Evolutionary conservation across 73 alveolate genomes (phyloP).

Genomic region (Breviolum minutum): DNA sequence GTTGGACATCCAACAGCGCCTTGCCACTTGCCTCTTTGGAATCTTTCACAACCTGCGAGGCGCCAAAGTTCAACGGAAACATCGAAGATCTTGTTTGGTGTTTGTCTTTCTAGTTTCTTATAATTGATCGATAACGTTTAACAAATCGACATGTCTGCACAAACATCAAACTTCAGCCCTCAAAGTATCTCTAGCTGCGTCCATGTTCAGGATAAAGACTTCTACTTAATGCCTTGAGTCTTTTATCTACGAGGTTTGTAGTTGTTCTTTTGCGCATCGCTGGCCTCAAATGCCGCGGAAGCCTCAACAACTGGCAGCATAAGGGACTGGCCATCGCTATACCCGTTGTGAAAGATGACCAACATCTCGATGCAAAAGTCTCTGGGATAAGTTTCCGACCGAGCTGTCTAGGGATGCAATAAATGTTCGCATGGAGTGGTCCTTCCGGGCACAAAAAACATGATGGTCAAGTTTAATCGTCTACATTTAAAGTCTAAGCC

Average conservation of each 20-base stretch:
- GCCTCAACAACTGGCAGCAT: background rate
- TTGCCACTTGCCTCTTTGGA: background rate
- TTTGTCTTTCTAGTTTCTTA: background rate
- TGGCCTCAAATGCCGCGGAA: conserved; percentile 1
- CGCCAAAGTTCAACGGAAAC: too few relatives aligned
- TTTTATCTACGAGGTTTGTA: background rate
- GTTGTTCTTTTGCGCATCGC: background rate
- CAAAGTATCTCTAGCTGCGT: background rate
- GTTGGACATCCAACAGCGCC: background rate
- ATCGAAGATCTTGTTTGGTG: background rate
- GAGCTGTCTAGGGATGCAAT: conserved; percentile 25
- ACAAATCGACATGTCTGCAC: background rate
- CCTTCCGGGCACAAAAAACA: background rate
- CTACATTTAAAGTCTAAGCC: background rate
- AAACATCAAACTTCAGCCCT: background rate
- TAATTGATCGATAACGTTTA: background rate
- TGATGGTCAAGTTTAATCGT: too few relatives aligned
- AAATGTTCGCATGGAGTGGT: background rate
- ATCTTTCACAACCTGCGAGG: background rate
- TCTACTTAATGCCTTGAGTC: background rate
- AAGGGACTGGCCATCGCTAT: too few relatives aligned
- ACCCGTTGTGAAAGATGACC: too few relatives aligned
- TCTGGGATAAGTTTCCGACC: background rate
- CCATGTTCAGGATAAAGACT: too few relatives aligned
- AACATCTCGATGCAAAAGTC: background rate